phyloP scores from a whole-genome alignment of 805 yeast genomes.

The Metschnikowia amazonensis region DNA sequence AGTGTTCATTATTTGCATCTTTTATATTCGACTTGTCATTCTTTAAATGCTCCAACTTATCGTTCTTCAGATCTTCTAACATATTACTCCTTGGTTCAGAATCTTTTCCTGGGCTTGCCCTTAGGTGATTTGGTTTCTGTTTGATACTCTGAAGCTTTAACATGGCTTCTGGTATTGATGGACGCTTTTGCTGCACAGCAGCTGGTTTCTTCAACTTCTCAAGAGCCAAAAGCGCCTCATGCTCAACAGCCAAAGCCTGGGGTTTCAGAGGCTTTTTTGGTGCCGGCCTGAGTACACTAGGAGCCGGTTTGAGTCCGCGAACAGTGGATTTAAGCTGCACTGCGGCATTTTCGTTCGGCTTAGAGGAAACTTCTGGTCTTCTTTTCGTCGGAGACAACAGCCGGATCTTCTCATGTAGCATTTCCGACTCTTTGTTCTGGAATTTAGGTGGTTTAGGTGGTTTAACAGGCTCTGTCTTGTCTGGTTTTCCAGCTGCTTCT shows the following conservation, averaged over 20 bases:
- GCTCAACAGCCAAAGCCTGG: conserved; percentile 5
- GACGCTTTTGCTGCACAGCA: conserved; percentile 7
- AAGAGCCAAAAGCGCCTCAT: conserved; percentile 11
- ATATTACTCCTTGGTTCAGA: too few species aligned
- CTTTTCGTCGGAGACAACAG: conserved; percentile 13
- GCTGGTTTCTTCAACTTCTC: conserved; percentile 6
- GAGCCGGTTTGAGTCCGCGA: conserved; percentile 16
- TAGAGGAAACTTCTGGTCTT: neutral
- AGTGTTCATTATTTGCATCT: too few species aligned
- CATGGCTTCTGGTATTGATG: conserved; percentile 26
- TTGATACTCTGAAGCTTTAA: conserved; percentile 14
- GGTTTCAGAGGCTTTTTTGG: conserved; percentile 11
- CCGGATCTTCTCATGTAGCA: conserved; percentile 7
- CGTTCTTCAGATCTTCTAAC: neutral
- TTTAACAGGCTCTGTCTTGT: neutral
- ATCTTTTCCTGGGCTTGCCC: neutral
- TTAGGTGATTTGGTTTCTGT: neutral
- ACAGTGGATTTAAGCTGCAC: neutral
- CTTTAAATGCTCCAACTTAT: neutral
- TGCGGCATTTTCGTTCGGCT: neutral
- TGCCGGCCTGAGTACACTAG: neutral
- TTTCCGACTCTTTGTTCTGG: conserved; percentile 8
- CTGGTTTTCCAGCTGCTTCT: neutral
- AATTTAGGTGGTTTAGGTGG: conserved; percentile 14
- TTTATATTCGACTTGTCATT: neutral